Evolutionary conservation across 257 asterid species (phyloP), one percentile per base, ranked within the genome.

Genomic region (Solanum sejunctum): DNA sequence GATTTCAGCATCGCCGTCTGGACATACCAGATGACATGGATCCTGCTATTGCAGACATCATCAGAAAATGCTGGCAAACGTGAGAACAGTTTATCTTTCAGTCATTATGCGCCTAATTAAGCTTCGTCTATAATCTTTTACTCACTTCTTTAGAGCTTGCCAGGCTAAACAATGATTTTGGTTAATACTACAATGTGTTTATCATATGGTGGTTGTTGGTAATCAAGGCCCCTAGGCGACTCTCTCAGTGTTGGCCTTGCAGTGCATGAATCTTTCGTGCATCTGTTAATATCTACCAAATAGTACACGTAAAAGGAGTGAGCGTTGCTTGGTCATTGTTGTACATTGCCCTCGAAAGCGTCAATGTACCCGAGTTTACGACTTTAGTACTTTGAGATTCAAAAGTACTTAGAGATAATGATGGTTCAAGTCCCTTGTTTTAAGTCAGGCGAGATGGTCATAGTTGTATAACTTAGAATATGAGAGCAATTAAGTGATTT

Each of bases 1-100:
- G 99, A 85, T 95, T 95, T 91, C 99, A 95, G 91, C 96, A 93
- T 82, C 97, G 98, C 75, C 97, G 99, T 63, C 98, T 95, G 60
- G 99, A 95, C 82, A 94, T 95, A 56, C 99, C 99, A 1, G 96
- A 93, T 63, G 89, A 94, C 88, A 87, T 92, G 88, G 97, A 95
- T 89, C 98, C 97, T 20, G 92, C 85, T 81, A 69, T 95, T 71
- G 95, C 93, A 66, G 94, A 92, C 83, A 93, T 95, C 63, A 93
- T 94, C 83, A 66, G 85, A 83, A 92, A 84, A 87, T 95, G 99
- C 93, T 94, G 98, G 99, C 95, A 92, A 93, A 95, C 98, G 99
- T 94, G 85, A 92, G 97, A 89, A 77, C 82, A 52, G 23, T 77
- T 26, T 15, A 72, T 73, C 56, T 64, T 79, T 18, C 64, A 77